Evolutionary conservation across 495 filamentous ascomycete species (phyloP).

Genomic region (Glarea lozoyensis): DNA sequence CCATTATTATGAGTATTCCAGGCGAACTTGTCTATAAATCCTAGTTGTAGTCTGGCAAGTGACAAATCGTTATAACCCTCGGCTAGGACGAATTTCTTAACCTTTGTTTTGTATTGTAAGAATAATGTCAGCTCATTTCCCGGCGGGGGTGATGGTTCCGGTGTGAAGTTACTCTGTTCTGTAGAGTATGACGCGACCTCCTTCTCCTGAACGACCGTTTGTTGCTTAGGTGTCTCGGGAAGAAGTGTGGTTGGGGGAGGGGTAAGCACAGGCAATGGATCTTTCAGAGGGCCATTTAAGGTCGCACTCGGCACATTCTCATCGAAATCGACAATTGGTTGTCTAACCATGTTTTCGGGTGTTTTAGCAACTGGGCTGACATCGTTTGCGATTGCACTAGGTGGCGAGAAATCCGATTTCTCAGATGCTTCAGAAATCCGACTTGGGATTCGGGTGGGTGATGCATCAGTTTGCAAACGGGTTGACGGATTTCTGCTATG

Average conservation of each 20-base stretch:
- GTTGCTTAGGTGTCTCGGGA: conserved; percentile 6
- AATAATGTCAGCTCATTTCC: conserved; percentile 93
- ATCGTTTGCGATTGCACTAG: conserved; percentile 29
- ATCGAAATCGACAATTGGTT: conserved; percentile 29
- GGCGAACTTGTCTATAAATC: conserved; percentile 99
- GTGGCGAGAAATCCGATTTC: conserved; percentile 24
- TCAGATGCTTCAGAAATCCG: conserved; percentile 63
- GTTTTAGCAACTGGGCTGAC: conserved; percentile 44
- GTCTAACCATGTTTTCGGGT: conserved; percentile 50
- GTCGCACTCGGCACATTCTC: conserved; percentile 16
- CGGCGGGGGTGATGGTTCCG: conserved; percentile 66
- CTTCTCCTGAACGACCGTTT: conserved; percentile 19
- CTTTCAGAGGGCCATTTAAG: conserved; percentile 11
- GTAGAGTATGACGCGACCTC: not conserved
- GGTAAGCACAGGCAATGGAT: conserved; percentile 12
- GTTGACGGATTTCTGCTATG: conserved; percentile 57
- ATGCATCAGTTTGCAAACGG: conserved; percentile 43
- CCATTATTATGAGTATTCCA: conserved; percentile 97
- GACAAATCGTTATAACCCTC: conserved; percentile 78
- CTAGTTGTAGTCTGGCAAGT: conserved; percentile 78
- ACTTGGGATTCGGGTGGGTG: conserved; percentile 50
- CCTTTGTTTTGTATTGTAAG: conserved; percentile 90
- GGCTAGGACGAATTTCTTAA: conserved; percentile 88
- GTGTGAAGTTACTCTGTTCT: conserved; percentile 32
- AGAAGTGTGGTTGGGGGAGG: not conserved